Evolutionary conservation across 805 yeast species (phyloP).

Genomic region (Hanseniaspora thailandica): DNA sequence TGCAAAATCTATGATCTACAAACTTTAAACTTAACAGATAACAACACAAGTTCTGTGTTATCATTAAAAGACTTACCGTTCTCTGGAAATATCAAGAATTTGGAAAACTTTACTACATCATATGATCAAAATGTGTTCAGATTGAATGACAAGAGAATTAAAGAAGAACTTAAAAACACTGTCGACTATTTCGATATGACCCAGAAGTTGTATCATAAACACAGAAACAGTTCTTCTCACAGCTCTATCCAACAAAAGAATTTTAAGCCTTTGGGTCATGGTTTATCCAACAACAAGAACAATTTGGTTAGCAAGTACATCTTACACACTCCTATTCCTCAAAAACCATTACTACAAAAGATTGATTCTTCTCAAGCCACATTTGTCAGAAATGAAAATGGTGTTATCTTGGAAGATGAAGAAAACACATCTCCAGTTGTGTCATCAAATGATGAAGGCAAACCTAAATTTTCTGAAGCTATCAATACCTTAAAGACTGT

Average conservation of each 20-base stretch:
- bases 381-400: background rate
- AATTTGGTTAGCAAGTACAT: conserved; percentile 14
- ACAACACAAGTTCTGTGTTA: conserved; percentile 56
- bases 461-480: conserved; percentile 5
- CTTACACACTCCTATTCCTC: conserved; percentile 7
- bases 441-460: conserved; percentile 1
- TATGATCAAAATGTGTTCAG: conserved; percentile 53
- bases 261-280: conserved; percentile 2
- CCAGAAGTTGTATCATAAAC: conserved; percentile 5
- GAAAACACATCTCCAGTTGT: conserved; percentile 13
- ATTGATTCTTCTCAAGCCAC: background rate
- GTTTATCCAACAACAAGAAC: background rate
- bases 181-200: conserved; percentile 13
- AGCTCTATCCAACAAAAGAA: background rate
- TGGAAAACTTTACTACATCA: conserved; percentile 50
- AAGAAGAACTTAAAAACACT: conserved; percentile 5
- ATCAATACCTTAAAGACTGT: conserved; percentile 8
- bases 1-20: conserved; percentile 90
- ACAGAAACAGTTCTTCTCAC: background rate
- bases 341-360: background rate
- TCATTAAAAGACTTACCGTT: conserved; percentile 48
- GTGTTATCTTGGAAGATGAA: background rate
- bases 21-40: conserved; percentile 97
- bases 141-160: background rate
- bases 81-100: conserved; percentile 28